Base-by-base conservation (phyloP, 352 stramenopile genomes). In the Phytopythium montanum region DNA sequence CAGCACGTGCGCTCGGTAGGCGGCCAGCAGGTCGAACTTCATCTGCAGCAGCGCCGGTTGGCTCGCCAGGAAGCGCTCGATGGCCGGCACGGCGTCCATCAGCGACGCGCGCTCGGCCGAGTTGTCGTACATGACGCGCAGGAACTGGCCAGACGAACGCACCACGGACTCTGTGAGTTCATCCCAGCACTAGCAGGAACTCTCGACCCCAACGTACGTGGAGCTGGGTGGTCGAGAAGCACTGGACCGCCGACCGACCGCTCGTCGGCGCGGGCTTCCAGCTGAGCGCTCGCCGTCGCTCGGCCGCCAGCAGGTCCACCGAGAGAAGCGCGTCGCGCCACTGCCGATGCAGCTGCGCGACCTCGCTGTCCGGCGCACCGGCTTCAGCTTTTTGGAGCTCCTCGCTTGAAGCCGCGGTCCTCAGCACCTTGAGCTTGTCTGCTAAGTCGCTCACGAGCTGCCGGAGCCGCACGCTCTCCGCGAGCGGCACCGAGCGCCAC, bases 11-110 rank as follows among this genome's bases (percentile, higher is more conserved):
- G 38, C 23, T 10, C 53, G 53, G 38, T 58, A 58, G 1, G 53
- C 53, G 10, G 53, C 34, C 10, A 58, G 38, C 23, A 58, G 21
- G 25, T 58, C 53, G 33, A 48, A 50, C 36, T 58, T 58, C 25
- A 21, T 25, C 23, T 58, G 34, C 13, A 58, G 53, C 53, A 58
- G 14, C 12, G 38, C 28, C 33, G 53, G 48, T 18, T 58, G 53
- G 38, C 8, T 5, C 23, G 38, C 34, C 53, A 58, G 36, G 29
- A 58, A 58, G 34, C 53, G 26, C 38, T 58, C 53, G 21, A 58
- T 38, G 8, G 23, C 25, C 26, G 53, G 53, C 36, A 58, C 53
- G 23, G 39, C 53, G 39, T 50, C 26, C 36, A 39, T 12, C 5
- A 58, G 34, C 21, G 38, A 16, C 23, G 53, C 3, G 23, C 38